These are phyloP conservation scores for Rhizopus stolonifer DNA, from an alignment of 371 early-diverging fungal genomes.

Conservation along the genomic window DNA sequence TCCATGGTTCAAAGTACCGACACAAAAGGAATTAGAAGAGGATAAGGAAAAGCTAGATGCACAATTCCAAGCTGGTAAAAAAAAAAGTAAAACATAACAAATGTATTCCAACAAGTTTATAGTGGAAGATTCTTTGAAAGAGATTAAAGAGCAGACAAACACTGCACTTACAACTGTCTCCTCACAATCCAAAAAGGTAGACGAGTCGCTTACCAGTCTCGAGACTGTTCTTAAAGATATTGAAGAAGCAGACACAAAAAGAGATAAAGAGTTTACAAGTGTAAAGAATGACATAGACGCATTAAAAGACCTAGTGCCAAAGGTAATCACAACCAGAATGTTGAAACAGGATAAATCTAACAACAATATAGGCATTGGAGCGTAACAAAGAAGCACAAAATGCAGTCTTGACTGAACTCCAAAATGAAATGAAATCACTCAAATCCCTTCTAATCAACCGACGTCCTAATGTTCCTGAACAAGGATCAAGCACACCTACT, in stretches of 20 bases:
- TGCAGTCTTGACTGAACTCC: conserved; percentile 77
- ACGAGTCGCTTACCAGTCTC: conserved; percentile 67
- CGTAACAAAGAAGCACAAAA: conserved; percentile 72
- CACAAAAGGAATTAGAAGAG: conserved; percentile 63
- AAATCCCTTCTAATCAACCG: conserved; percentile 84
- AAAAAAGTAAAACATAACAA: background rate
- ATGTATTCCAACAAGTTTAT: too few relatives aligned
- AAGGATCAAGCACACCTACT: conserved; percentile 32
- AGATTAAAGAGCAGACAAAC: conserved; percentile 64
- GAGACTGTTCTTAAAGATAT: conserved; percentile 66
- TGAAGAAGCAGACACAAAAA: conserved; percentile 67
- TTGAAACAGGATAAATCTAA: background rate
- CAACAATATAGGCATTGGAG: conserved; percentile 60
- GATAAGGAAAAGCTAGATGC: conserved; percentile 75
- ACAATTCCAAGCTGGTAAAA: conserved; percentile 62
- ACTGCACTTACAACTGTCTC: conserved; percentile 73
- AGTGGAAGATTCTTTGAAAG: conserved; percentile 55
- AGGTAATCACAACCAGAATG: too few relatives aligned
- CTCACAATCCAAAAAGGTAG: conserved; percentile 72
- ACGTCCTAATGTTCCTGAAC: conserved; percentile 43
- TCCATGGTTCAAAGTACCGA: conserved; percentile 70
- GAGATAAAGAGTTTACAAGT: conserved; percentile 69
- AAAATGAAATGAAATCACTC: conserved; percentile 89
- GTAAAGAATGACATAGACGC: conserved; percentile 78
- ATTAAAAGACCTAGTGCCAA: conserved; percentile 76